These are phyloP conservation scores for Usnea hakonensis DNA, from an alignment of 495 filamentous ascomycete genomes.

Conservation along the genomic window DNA sequence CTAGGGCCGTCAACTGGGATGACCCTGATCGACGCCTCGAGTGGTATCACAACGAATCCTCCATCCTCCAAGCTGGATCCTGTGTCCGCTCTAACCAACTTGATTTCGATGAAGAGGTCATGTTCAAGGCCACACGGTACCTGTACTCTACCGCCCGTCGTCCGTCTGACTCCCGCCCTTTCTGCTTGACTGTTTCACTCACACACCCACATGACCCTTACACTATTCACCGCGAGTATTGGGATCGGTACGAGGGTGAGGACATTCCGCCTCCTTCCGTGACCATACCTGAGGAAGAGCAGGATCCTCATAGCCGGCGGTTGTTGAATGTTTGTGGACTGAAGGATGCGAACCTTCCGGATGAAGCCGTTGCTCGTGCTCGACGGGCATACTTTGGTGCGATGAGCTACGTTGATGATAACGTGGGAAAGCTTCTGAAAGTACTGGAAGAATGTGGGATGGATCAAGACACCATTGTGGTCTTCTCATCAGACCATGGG, in stretches of 20 bases:
- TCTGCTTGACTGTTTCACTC: constrained; percentile 81
- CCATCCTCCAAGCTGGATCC: constrained; percentile 74
- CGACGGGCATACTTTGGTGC: constrained; percentile 82
- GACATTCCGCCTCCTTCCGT: constrained; percentile 75
- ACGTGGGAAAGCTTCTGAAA: constrained; percentile 68
- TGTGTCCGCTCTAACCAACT: constrained; percentile 84
- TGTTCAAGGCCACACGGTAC: constrained; percentile 76
- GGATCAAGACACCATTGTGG: constrained; percentile 71
- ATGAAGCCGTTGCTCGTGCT: constrained; percentile 71
- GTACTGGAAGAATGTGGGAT: constrained; percentile 67
- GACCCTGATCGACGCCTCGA: constrained; percentile 73
- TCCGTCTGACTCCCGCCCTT: constrained; percentile 58
- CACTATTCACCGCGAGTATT: constrained; percentile 79
- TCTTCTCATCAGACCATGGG: constrained; percentile 85
- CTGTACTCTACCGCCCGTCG: constrained; percentile 75
- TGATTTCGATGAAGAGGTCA: constrained; percentile 91
- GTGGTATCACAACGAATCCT: constrained; percentile 89
- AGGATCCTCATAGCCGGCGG: constrained; percentile 74
- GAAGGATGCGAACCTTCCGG: constrained; percentile 65
- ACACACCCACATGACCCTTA: constrained; percentile 92
- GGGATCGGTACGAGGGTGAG: constrained; percentile 81
- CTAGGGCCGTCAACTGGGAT: constrained; percentile 72
- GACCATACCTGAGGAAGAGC: constrained; percentile 62
- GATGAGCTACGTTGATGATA: constrained; percentile 82
- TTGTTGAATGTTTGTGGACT: constrained; percentile 75